These are phyloP conservation scores for Cutaneotrichosporon sp. DNA, from an alignment of 1,284 basidiomycete genomes.

Conservation along the genomic window DNA sequence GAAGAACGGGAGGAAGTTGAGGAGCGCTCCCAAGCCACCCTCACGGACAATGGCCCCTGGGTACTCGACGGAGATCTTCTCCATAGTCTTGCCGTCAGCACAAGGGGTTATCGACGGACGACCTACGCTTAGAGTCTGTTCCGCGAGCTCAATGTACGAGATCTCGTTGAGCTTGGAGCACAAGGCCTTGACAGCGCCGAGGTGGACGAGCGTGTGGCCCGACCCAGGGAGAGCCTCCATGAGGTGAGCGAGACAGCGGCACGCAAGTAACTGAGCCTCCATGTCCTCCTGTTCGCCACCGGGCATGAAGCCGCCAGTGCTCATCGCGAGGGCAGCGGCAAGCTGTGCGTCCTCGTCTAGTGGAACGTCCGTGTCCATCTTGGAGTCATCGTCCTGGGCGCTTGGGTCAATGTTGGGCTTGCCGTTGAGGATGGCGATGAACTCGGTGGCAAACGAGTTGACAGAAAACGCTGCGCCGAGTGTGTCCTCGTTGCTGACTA, in stretches of 20 bases:
- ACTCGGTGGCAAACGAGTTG: constrained; percentile 86
- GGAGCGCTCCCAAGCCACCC: constrained; percentile 82
- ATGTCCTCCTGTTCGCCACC: constrained; percentile 58
- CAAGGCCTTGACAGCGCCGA: constrained; percentile 88
- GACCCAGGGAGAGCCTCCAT: constrained; percentile 95
- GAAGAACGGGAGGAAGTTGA: constrained; percentile 95
- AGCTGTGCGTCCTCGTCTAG: constrained; percentile 78
- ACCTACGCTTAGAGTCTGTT: constrained; percentile 91
- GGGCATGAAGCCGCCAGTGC: constrained; percentile 44
- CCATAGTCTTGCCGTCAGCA: constrained; percentile 69
- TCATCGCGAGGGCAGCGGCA: constrained; percentile 70
- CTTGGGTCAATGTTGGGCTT: constrained; percentile 53
- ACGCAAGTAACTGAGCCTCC: constrained; percentile 88
- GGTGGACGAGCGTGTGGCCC: constrained; percentile 89
- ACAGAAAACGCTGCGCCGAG: constrained; percentile 85
- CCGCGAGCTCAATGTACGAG: constrained; percentile 91
- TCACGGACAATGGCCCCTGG: constrained; percentile 91
- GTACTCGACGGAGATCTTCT: constrained; percentile 95
- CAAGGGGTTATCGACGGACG: not conserved
- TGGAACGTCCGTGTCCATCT: constrained; percentile 33
- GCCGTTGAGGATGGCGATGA: constrained; percentile 88
- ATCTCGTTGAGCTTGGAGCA: constrained; percentile 95
- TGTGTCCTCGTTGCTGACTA: constrained; percentile 96
- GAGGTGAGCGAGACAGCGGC: constrained; percentile 88
- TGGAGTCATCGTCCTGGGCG: constrained; percentile 51